Evolutionary conservation across 805 yeast species (phyloP).

Genomic region (Candida berthetii): DNA sequence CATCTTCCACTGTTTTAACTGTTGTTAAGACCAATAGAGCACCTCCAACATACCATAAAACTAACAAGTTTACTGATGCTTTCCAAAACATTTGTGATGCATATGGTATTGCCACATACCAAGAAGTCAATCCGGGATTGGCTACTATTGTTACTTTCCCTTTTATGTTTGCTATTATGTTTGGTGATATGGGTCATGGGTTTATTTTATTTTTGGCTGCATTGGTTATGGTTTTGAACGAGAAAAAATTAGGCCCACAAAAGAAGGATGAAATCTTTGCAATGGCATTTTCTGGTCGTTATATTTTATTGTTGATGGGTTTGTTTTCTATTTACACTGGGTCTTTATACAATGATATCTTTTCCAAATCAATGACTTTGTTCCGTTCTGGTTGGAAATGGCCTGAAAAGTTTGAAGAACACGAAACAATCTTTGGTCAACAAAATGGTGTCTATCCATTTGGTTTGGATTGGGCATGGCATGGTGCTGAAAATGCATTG

Average conservation of each 20-base stretch:
- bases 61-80: constrained; percentile 91
- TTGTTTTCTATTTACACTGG: constrained; percentile 94
- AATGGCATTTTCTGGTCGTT: constrained; percentile 94
- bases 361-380: constrained; percentile 84
- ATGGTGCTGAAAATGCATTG: constrained; percentile 89
- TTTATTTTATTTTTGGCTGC: constrained; percentile 75
- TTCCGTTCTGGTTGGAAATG: constrained; percentile 90
- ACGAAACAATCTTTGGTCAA: constrained; percentile 64
- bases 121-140: constrained; percentile 93
- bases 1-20: constrained; percentile 34
- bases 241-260: constrained; percentile 58
- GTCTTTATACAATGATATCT: constrained; percentile 85
- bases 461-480: constrained; percentile 96
- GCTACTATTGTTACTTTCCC: constrained; percentile 96
- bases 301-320: constrained; percentile 90
- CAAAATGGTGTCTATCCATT: constrained; percentile 66
- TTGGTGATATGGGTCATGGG: constrained; percentile 98
- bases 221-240: constrained; percentile 62
- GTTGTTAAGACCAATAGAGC: constrained; percentile 69
- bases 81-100: constrained; percentile 94
- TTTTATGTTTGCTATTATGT: constrained; percentile 98
- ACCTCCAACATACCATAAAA: constrained; percentile 93
- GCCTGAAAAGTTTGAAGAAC: constrained; percentile 61
- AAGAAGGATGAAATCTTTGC: constrained; percentile 91
- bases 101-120: constrained; percentile 88